These are phyloP conservation scores for Astrothelium subdiscretum DNA, from an alignment of 495 filamentous ascomycete species.

Conservation along the genomic window DNA sequence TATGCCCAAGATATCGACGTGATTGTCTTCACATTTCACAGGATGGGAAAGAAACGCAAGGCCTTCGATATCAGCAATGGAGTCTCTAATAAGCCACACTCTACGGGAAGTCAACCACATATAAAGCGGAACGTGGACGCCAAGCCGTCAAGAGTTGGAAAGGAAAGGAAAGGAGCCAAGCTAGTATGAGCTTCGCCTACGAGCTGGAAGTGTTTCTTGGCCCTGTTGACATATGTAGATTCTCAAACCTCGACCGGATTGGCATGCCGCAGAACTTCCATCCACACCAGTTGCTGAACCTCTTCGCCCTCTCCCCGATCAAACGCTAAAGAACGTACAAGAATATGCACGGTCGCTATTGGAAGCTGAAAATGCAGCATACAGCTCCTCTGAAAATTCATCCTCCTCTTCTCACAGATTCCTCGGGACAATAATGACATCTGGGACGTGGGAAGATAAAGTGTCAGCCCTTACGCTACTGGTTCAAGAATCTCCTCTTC, in stretches of 20 bases:
- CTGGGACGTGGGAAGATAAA: conserved; percentile 91
- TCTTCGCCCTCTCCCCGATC: conserved; percentile 38
- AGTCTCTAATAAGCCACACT: not conserved
- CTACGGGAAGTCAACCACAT: not conserved
- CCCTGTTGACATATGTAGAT: conserved; percentile 36
- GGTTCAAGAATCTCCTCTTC: conserved; percentile 89
- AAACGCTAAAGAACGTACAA: conserved; percentile 60
- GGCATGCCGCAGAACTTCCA: conserved; percentile 61
- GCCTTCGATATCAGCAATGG: conserved; percentile 21
- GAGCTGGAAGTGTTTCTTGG: not conserved
- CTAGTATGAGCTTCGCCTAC: conserved; percentile 7
- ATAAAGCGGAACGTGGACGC: conserved; percentile 10
- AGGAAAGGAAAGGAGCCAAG: conserved; percentile 6
- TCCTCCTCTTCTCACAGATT: conserved; percentile 80
- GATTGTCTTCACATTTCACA: not conserved
- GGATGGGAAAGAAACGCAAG: conserved; percentile 26
- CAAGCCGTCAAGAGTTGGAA: conserved; percentile 10
- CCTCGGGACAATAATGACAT: conserved; percentile 90
- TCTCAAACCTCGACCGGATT: conserved; percentile 70
- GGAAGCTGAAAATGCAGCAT: conserved; percentile 58
- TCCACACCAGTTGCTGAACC: conserved; percentile 37
- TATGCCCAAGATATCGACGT: not conserved
- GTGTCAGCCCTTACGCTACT: conserved; percentile 87
- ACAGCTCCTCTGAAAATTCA: conserved; percentile 39
- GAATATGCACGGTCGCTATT: conserved; percentile 62